These are phyloP conservation scores for Hanseniaspora taiwanica DNA, from an alignment of 805 yeast species.

Conservation along the genomic window DNA sequence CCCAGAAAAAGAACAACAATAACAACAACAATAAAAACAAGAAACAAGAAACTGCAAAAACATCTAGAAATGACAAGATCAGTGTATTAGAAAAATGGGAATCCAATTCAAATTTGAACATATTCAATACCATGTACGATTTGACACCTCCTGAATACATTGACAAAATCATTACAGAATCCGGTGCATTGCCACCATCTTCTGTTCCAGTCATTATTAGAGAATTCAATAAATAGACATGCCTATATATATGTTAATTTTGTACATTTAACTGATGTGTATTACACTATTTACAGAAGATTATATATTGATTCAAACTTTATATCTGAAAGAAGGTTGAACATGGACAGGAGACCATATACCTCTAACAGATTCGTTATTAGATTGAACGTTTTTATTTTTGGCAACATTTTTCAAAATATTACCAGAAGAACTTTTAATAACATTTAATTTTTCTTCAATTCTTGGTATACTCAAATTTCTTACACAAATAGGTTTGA, in stretches of 20 bases:
- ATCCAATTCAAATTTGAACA: constrained; percentile 45
- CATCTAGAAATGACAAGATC: constrained; percentile 15
- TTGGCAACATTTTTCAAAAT: constrained; percentile 43
- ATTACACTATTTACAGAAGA: background rate
- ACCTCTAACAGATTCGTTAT: constrained; percentile 82
- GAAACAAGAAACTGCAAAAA: constrained; percentile 15
- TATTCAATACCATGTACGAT: constrained; percentile 82
- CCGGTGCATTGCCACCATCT: constrained; percentile 95
- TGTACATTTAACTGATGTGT: background rate
- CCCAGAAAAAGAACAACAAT: constrained; percentile 17
- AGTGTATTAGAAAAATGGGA: constrained; percentile 52
- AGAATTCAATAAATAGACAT: constrained; percentile 51
- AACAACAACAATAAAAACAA: constrained; percentile 16
- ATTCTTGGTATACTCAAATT: constrained; percentile 54
- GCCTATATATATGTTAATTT: background rate
- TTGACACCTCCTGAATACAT: constrained; percentile 88
- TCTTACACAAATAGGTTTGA: constrained; percentile 56
- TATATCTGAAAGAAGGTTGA: background rate
- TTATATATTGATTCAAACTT: background rate
- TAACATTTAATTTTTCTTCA: constrained; percentile 46
- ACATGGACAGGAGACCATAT: constrained; percentile 90
- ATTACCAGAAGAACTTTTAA: constrained; percentile 59
- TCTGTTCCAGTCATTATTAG: constrained; percentile 93
- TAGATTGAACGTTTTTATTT: constrained; percentile 57
- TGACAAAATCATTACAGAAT: constrained; percentile 89